These are phyloP conservation scores for Crithidia fasciculata DNA, from an alignment of 208 protist species.

Conservation along the genomic window DNA sequence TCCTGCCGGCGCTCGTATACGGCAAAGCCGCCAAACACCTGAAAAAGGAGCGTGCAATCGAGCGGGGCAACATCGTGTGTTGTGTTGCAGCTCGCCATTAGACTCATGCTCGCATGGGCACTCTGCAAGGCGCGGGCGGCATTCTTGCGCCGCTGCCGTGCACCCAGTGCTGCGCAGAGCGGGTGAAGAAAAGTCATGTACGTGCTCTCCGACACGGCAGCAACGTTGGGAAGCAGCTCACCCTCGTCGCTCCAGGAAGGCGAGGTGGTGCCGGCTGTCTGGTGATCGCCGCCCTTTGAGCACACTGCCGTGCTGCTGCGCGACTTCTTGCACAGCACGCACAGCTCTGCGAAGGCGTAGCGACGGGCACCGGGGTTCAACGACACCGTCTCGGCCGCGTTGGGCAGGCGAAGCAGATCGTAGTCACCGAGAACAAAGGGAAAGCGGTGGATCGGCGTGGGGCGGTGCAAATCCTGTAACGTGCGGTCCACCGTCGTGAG, in stretches of 20 bases:
- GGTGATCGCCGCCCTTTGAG: constrained; percentile 41
- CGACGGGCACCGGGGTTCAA: constrained; percentile 51
- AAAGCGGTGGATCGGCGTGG: constrained; percentile 66
- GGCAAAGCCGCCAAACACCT: constrained; percentile 80
- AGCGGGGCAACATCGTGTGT: constrained; percentile 27
- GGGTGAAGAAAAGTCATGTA: constrained; percentile 69
- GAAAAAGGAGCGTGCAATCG: constrained; percentile 49
- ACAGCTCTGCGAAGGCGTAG: constrained; percentile 57
- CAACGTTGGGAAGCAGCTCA: constrained; percentile 61
- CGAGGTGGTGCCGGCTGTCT: constrained; percentile 47
- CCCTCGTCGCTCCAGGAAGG: constrained; percentile 55
- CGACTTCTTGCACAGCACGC: constrained; percentile 51
- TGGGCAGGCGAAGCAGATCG: constrained; percentile 54
- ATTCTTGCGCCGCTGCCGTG: constrained; percentile 45
- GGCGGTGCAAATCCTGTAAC: constrained; percentile 64
- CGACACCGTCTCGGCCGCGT: constrained; percentile 35
- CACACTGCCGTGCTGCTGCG: constrained; percentile 40
- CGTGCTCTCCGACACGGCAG: neutral
- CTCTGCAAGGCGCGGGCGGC: constrained; percentile 43
- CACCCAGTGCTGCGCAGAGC: constrained; percentile 40
- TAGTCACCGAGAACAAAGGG: constrained; percentile 75
- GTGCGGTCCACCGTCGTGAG: constrained; percentile 45
- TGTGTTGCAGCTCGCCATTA: constrained; percentile 1
- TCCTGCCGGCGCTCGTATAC: constrained; percentile 38
- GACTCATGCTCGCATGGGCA: constrained; percentile 11